phyloP scores from a whole-genome alignment of 2,329 filamentous ascomycete genomes.

The Pseudomassariella vexata region DNA sequence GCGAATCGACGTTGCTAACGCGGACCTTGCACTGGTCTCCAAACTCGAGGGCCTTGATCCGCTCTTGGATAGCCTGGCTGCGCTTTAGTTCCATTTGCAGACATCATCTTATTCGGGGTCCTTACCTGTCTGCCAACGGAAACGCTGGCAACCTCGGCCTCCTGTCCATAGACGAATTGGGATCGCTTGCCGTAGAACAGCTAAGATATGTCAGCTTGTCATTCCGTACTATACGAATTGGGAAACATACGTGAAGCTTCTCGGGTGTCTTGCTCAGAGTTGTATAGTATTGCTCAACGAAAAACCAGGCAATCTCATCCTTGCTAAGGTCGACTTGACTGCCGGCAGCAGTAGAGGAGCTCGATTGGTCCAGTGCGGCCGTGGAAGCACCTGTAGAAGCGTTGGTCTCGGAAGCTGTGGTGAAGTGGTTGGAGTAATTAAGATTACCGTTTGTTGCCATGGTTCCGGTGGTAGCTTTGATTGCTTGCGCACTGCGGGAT shows the following conservation, averaged over 20 bases:
- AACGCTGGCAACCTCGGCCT: conserved; percentile 83
- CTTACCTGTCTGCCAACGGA: conserved; percentile 82
- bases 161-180: conserved; percentile 86
- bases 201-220: conserved; percentile 26
- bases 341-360: conserved; percentile 21
- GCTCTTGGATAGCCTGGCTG: conserved; percentile 84
- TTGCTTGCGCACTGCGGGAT: not conserved
- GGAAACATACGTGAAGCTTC: conserved; percentile 68
- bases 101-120: too few species aligned
- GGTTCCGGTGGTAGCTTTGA: conserved; percentile 16
- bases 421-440: conserved; percentile 35
- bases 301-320: conserved; percentile 98
- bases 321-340: conserved; percentile 60
- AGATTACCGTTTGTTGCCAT: conserved; percentile 56
- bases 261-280: conserved; percentile 91
- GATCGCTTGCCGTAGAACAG: conserved; percentile 96
- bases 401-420: conserved; percentile 25
- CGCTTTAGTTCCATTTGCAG: not conserved
- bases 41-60: conserved; percentile 88
- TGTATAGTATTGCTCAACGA: conserved; percentile 98
- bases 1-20: conserved; percentile 95
- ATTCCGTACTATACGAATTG: not conserved
- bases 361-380: conserved; percentile 22
- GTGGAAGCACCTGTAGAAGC: conserved; percentile 25
- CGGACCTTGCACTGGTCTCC: conserved; percentile 92